These are phyloP conservation scores for Fraxinus sp. DNA, from an alignment of 305 asterid genomes.

Conservation along the genomic window DNA sequence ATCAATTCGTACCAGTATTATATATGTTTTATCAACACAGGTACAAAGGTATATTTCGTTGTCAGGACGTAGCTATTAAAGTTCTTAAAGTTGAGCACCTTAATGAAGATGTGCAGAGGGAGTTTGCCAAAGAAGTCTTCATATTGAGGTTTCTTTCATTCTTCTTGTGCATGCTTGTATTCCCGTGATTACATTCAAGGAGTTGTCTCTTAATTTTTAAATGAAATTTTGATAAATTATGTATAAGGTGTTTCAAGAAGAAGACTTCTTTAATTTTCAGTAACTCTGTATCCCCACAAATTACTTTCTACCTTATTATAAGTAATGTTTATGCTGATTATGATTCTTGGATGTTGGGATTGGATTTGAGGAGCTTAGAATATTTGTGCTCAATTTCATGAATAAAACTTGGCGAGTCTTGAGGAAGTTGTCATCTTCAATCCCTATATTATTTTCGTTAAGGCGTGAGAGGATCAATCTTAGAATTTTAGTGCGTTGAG, in stretches of 20 bases:
- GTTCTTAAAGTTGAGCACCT: conserved; percentile 52
- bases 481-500: background rate
- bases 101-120: conserved; percentile 51
- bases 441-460: background rate
- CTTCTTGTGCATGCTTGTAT: background rate
- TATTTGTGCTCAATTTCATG: background rate
- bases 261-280: background rate
- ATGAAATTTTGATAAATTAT: background rate
- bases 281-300: background rate
- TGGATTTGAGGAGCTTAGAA: background rate
- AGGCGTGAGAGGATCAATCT: background rate
- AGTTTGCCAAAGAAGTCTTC: conserved; percentile 79
- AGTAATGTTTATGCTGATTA: background rate
- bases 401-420: background rate
- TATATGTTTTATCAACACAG: conserved; percentile 35
- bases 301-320: background rate
- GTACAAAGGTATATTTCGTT: conserved; percentile 61
- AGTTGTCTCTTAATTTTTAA: background rate
- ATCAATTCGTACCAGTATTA: conserved; percentile 7
- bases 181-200: background rate
- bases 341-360: background rate
- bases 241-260: background rate
- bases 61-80: conserved; percentile 89
- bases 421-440: background rate
- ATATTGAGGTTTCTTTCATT: conserved; percentile 57